These are phyloP conservation scores for Jackrogersella minutella DNA, from an alignment of 495 filamentous ascomycete species.

Conservation along the genomic window DNA sequence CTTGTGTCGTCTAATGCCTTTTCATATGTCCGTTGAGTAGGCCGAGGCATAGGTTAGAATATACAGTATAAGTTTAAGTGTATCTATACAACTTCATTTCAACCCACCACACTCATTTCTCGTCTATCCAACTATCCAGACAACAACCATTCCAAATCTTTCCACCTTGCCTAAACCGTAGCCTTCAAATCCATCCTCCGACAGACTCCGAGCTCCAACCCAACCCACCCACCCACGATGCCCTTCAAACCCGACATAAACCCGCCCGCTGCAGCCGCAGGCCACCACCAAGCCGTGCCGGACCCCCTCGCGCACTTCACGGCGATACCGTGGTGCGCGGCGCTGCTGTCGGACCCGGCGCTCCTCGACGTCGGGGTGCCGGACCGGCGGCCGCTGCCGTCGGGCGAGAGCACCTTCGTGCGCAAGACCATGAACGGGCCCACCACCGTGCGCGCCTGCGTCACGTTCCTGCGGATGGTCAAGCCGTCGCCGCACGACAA, in stretches of 20 bases:
- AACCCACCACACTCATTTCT: not conserved
- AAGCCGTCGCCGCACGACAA: slow-evolving; percentile 3
- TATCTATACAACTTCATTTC: not conserved
- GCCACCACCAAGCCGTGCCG: slow-evolving; percentile 31
- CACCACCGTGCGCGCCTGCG: slow-evolving; percentile 58
- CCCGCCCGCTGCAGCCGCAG: not conserved
- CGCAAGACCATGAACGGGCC: slow-evolving; percentile 61
- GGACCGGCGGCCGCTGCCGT: slow-evolving; percentile 54
- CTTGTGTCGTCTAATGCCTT: too few relatives aligned
- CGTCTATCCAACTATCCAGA: not conserved
- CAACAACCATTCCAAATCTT: not conserved
- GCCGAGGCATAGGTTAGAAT: not conserved
- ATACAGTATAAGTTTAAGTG: not conserved
- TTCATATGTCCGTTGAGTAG: too few relatives aligned
- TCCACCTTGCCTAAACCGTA: not conserved
- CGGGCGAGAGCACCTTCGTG: slow-evolving; percentile 63
- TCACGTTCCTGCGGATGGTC: slow-evolving; percentile 51
- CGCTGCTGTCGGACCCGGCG: slow-evolving; percentile 52
- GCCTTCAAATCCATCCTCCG: not conserved
- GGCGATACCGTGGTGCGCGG: slow-evolving; percentile 65
- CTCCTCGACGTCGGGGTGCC: slow-evolving; percentile 50
- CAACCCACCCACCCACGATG: not conserved
- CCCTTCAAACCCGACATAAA: not conserved
- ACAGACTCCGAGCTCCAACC: not conserved
- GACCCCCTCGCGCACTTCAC: slow-evolving; percentile 54